A percentile compares a stretch with the other conserved stretches of the same genome.
Evolutionary conservation across 78 protist species (phyloP).

Genomic region (Emiliania huxleyi): DNA sequence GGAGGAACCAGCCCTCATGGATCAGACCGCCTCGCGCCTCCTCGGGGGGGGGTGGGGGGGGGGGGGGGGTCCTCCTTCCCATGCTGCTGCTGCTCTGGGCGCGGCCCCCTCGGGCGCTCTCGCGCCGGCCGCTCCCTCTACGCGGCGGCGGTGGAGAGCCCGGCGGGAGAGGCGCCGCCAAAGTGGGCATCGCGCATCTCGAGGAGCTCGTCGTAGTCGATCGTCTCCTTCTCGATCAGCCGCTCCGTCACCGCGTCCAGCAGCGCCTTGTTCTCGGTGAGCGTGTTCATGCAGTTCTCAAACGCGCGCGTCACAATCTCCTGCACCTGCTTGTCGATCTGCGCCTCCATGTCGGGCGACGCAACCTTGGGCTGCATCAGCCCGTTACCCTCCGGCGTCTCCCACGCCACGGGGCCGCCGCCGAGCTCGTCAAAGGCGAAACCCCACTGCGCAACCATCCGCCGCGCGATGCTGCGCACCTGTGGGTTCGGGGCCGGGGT

Average conservation of each 20-base stretch:
- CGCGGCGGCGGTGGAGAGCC: background rate
- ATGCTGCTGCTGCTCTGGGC: no score
- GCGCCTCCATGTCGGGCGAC: conserved; percentile 24
- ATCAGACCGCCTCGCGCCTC: no score
- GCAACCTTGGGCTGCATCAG: conserved; percentile 27
- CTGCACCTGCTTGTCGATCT: conserved; percentile 47
- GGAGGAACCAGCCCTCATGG: no score
- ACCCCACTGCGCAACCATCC: conserved; percentile 56
- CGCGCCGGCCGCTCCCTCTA: no score
- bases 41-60: no score
- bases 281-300: conserved; percentile 21
- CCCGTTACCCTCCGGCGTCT: conserved; percentile 28
- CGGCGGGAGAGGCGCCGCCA: background rate
- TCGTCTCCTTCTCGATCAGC: conserved; percentile 54
- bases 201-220: conserved; percentile 39
- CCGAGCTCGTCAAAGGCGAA: conserved; percentile 30
- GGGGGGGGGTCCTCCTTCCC: no score
- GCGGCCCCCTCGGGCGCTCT: no score
- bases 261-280: conserved; percentile 23
- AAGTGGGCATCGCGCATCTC: background rate
- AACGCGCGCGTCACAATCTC: background rate
- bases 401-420: conserved; percentile 14
- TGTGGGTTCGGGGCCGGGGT: no score
- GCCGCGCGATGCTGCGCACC: conserved; percentile 82
- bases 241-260: conserved; percentile 29